phyloP scores from a whole-genome alignment of 176 grass and related monocot genomes.

The Aegilops umbellulata region DNA sequence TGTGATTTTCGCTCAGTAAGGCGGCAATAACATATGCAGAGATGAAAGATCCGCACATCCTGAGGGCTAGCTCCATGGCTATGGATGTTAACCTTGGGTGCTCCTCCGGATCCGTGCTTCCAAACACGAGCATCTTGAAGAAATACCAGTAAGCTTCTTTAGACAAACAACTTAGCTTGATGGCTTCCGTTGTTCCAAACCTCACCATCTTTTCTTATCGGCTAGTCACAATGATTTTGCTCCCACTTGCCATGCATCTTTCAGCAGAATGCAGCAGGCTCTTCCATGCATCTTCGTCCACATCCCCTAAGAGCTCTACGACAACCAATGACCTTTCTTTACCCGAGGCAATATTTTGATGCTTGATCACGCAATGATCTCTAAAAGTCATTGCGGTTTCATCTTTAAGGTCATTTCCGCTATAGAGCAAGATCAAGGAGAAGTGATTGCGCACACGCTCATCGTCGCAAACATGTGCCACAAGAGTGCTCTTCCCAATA shows the following conservation, averaged over 20 bases:
- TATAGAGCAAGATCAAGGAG: background rate
- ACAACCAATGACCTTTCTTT: background rate
- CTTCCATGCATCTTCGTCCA: conserved; percentile 3
- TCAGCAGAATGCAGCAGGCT: background rate
- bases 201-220: background rate
- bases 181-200: background rate
- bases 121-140: conserved; percentile 11
- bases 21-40: background rate
- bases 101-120: background rate
- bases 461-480: background rate
- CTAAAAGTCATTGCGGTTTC: fast-evolving
- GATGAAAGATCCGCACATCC: background rate
- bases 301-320: background rate
- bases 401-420: background rate
- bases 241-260: background rate
- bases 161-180: background rate
- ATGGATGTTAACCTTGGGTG: conserved; percentile 7
- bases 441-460: background rate
- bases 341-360: background rate
- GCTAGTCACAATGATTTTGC: conserved; percentile 10
- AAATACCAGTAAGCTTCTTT: conserved; percentile 14
- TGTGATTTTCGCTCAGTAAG: background rate
- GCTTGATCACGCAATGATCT: background rate
- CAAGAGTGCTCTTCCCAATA: conserved; percentile 3
- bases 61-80: background rate